phyloP scores from a whole-genome alignment of 2,329 filamentous ascomycete genomes.

The Aureobasidium lini region DNA sequence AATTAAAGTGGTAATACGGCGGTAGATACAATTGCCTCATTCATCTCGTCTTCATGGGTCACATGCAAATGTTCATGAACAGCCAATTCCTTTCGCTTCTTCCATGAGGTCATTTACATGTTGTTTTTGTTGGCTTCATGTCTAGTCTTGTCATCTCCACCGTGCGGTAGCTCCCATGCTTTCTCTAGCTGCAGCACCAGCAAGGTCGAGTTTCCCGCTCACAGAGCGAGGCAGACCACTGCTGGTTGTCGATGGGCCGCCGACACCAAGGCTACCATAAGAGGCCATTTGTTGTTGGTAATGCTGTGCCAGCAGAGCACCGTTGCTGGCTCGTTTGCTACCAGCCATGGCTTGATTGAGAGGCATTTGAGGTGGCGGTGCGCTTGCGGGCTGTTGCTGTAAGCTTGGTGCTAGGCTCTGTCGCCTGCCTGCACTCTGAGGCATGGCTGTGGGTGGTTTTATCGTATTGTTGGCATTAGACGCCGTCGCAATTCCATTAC shows the following conservation, averaged over 20 bases:
- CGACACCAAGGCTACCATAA: neutral
- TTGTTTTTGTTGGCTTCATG: neutral
- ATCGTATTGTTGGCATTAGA: constrained; percentile 19
- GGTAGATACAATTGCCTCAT: constrained; percentile 1
- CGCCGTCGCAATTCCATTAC: constrained; percentile 16
- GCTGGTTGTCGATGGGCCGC: constrained; percentile 1
- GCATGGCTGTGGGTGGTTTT: constrained; percentile 12
- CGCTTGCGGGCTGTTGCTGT: neutral
- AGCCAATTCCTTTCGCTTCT: neutral
- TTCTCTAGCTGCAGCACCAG: constrained; percentile 21
- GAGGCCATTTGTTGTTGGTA: constrained; percentile 6
- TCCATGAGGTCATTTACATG: neutral
- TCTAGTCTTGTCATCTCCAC: constrained; percentile 12
- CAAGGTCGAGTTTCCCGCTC: constrained; percentile 18
- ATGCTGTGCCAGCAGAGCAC: constrained; percentile 17
- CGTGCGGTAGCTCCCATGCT: constrained; percentile 20
- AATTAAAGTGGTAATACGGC: constrained; percentile 1
- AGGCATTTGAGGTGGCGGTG: neutral
- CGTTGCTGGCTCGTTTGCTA: constrained; percentile 22
- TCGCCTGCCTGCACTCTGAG: neutral
- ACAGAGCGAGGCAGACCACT: constrained; percentile 15
- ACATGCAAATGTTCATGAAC: constrained; percentile 10
- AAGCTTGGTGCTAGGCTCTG: constrained; percentile 1
- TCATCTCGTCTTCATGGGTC: constrained; percentile 1
- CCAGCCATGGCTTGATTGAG: constrained; percentile 19